Conservation (phyloP, 2,329 filamentous ascomycete genomes). For the Aspergillus jensenii region DNA sequence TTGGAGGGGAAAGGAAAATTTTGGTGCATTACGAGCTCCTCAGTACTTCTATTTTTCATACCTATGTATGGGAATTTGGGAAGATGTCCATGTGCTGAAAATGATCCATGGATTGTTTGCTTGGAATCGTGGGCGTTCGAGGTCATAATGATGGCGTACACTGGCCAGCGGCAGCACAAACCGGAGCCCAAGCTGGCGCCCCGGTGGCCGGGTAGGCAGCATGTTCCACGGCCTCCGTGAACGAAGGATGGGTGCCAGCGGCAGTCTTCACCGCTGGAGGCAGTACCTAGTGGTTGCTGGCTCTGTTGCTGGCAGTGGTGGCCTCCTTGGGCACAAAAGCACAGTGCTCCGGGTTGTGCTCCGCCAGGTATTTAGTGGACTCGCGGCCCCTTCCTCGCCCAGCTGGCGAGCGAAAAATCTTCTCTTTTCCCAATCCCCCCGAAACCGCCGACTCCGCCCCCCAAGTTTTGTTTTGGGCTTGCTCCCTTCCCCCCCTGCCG, state of each 20-base stretch:
- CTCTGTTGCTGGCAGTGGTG: not conserved
- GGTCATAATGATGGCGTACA: not conserved
- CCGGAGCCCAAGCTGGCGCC: not conserved
- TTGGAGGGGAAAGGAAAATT: not conserved
- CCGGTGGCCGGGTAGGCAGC: not conserved
- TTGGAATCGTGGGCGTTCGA: not conserved
- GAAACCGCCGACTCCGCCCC: conserved; percentile 11
- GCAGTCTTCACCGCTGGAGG: not conserved
- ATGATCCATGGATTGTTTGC: not conserved
- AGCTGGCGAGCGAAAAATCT: conserved; percentile 23
- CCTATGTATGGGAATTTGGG: not conserved
- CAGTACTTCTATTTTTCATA: not conserved
- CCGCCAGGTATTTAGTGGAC: conserved; percentile 20
- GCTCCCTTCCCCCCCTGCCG: not conserved
- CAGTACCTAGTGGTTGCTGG: not conserved
- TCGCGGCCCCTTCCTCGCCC: conserved; percentile 13
- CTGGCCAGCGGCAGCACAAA: not conserved
- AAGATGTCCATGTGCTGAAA: not conserved
- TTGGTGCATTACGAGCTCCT: not conserved
- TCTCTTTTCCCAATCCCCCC: conserved; percentile 16
- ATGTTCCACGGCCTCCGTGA: not conserved
- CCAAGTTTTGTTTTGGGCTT: conserved; percentile 9
- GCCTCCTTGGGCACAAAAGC: not conserved
- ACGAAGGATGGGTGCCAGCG: not conserved
- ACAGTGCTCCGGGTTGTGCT: not conserved